phyloP scores from a whole-genome alignment of 2,329 filamentous ascomycete species.

The Fusarium brachygibbosum region DNA sequence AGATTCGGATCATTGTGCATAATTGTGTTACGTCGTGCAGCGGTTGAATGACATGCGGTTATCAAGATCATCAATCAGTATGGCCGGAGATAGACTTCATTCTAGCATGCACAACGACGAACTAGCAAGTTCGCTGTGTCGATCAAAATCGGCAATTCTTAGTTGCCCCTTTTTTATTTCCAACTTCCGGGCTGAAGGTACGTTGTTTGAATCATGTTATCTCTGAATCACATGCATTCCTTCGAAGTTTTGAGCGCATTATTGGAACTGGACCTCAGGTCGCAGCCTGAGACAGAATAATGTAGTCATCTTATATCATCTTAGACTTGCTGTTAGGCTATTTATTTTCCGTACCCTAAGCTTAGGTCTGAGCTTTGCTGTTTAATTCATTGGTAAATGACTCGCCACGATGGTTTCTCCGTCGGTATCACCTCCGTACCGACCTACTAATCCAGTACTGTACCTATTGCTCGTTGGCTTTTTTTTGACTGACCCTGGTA shows the following conservation, averaged over 20 bases:
- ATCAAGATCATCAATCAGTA: conserved; percentile 28
- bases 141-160: conserved; percentile 42
- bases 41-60: conserved; percentile 28
- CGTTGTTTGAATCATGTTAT: conserved; percentile 26
- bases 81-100: conserved; percentile 38
- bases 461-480: background rate
- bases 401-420: conserved; percentile 32
- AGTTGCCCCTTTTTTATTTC: conserved; percentile 33
- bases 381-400: conserved; percentile 27
- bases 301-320: too few relatives aligned
- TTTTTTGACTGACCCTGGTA: conserved; percentile 12
- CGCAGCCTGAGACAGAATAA: too few relatives aligned
- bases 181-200: conserved; percentile 7
- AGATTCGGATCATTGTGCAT: conserved; percentile 12
- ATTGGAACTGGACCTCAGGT: background rate
- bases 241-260: background rate
- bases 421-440: conserved; percentile 27
- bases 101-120: conserved; percentile 27
- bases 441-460: background rate
- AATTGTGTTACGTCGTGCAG: conserved; percentile 23
- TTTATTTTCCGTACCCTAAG: background rate
- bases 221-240: conserved; percentile 37
- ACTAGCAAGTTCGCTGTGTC: conserved; percentile 36
- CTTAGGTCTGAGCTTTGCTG: conserved; percentile 2
- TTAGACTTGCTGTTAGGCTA: too few relatives aligned